Conservation (phyloP, 805 yeast genomes). For the Ogataea ganodermae region DNA sequence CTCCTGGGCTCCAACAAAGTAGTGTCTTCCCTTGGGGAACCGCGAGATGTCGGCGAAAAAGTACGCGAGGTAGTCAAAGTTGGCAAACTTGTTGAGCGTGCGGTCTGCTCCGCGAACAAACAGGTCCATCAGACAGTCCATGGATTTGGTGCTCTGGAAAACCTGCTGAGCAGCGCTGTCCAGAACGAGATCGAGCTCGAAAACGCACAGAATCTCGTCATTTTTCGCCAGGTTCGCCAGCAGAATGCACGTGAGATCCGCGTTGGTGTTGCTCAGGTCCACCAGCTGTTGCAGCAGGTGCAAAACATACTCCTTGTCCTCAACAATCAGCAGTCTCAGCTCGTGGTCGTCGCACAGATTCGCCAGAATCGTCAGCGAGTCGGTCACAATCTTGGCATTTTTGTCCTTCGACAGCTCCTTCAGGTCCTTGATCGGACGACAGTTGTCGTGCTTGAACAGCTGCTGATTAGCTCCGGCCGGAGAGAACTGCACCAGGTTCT, state of each 20-base stretch:
- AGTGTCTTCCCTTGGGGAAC: slow-evolving; percentile 68
- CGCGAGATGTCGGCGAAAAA: slow-evolving; percentile 91
- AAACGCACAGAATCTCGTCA: slow-evolving; percentile 57
- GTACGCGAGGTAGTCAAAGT: slow-evolving; percentile 80
- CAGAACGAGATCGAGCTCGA: slow-evolving; percentile 40
- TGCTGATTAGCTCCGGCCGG: slow-evolving; percentile 57
- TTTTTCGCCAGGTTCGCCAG: slow-evolving; percentile 84
- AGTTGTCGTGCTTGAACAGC: slow-evolving; percentile 70
- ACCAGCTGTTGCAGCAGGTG: slow-evolving; percentile 52
- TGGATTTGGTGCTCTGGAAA: slow-evolving; percentile 58
- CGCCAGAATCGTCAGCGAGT: slow-evolving; percentile 76
- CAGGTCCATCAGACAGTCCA: slow-evolving; percentile 85
- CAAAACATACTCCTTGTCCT: slow-evolving; percentile 58
- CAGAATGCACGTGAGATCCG: slow-evolving; percentile 82
- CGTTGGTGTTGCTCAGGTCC: slow-evolving; percentile 59
- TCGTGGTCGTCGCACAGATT: slow-evolving; percentile 74
- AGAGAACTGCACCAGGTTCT: slow-evolving; percentile 79
- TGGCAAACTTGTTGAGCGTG: slow-evolving; percentile 67
- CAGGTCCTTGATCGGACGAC: slow-evolving; percentile 70
- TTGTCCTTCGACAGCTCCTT: slow-evolving; percentile 57
- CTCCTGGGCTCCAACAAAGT: slow-evolving; percentile 68
- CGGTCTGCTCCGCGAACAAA: slow-evolving; percentile 84
- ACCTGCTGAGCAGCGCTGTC: slow-evolving; percentile 42
- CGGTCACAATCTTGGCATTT: slow-evolving; percentile 57
- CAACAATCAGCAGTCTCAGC: slow-evolving; percentile 64